Percentiles rank a stretch among this genome's conserved stretches.
Conservation (phyloP, 1,284 basidiomycete species). For the Austropuccinia psidii region DNA sequence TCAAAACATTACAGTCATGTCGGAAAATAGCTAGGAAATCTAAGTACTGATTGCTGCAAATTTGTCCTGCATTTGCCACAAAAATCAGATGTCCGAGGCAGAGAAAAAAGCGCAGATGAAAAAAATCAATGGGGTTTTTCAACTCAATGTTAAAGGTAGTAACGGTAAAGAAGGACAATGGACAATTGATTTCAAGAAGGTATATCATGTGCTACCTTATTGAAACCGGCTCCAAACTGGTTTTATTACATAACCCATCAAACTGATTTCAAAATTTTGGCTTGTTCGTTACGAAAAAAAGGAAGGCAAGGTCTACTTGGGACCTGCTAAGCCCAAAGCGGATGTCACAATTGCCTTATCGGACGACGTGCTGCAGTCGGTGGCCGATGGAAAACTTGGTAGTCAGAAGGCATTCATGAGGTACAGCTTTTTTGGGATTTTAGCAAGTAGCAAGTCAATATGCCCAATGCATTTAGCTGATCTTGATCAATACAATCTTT, state of each 20-base stretch:
- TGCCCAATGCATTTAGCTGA: neutral
- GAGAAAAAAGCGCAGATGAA: slow-evolving; percentile 25
- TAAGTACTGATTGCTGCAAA: neutral
- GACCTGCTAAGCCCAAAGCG: slow-evolving; percentile 56
- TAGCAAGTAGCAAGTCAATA: slow-evolving; percentile 53
- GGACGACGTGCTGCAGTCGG: slow-evolving; percentile 45
- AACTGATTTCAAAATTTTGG: neutral
- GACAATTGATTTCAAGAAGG: slow-evolving; percentile 93
- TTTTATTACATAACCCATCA: neutral
- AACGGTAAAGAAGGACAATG: slow-evolving; percentile 61
- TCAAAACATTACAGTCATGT: no score
- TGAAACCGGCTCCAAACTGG: neutral
- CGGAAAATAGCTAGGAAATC: no score
- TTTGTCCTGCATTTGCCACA: neutral
- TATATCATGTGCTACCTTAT: slow-evolving; percentile 38
- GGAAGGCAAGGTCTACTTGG: slow-evolving; percentile 69
- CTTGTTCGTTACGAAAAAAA: slow-evolving; percentile 7
- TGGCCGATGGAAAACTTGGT: slow-evolving; percentile 57
- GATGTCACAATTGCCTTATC: slow-evolving; percentile 69
- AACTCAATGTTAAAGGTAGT: slow-evolving; percentile 72
- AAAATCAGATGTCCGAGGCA: slow-evolving; percentile 9
- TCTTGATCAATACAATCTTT: slow-evolving; percentile 43
- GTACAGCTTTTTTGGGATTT: slow-evolving; percentile 52
- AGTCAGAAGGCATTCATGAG: slow-evolving; percentile 60
- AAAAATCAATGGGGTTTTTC: slow-evolving; percentile 68